Conservation (phyloP, 805 yeast species). For the Hanseniaspora mollemarum region DNA sequence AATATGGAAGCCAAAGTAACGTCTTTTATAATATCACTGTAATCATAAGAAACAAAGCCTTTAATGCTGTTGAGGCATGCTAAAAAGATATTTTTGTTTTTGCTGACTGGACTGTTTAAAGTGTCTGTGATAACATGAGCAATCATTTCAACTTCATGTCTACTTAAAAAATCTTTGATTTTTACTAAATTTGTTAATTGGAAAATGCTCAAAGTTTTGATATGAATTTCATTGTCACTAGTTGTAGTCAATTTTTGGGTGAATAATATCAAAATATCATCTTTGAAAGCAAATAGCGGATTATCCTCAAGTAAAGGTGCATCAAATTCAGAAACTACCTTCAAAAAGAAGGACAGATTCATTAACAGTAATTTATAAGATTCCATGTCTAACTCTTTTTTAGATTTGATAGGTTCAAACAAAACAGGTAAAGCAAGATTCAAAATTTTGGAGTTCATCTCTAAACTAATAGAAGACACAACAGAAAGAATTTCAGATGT, state of each 20-base stretch:
- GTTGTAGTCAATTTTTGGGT: constrained; percentile 60
- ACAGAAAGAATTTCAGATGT: constrained; percentile 50
- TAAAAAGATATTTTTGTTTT: constrained; percentile 38
- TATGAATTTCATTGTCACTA: constrained; percentile 55
- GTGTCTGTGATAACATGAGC: constrained; percentile 57
- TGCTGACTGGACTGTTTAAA: constrained; percentile 30
- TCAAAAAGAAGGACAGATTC: constrained; percentile 48
- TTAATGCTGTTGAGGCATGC: constrained; percentile 48
- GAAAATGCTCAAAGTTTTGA: constrained; percentile 54
- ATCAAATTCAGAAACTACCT: constrained; percentile 17
- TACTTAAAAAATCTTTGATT: constrained; percentile 38
- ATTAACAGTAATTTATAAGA: constrained; percentile 50
- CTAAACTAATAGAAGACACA: constrained; percentile 38
- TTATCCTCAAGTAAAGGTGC: constrained; percentile 22
- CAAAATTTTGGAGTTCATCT: constrained; percentile 41
- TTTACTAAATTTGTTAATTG: constrained; percentile 49
- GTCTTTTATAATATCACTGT: constrained; percentile 36
- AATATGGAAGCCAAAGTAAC: constrained; percentile 26
- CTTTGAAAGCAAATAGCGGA: constrained; percentile 42
- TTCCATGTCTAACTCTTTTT: constrained; percentile 36
- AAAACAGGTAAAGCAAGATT: constrained; percentile 37
- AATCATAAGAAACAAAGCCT: constrained; percentile 27
- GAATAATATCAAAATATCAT: constrained; percentile 53
- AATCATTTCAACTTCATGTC: constrained; percentile 49
- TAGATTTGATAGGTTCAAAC: constrained; percentile 25